Percentiles rank a stretch among this genome's conserved stretches.
Evolutionary conservation across 1,284 basidiomycete genomes (phyloP).

Genomic region (Hemileia vastatrix): DNA sequence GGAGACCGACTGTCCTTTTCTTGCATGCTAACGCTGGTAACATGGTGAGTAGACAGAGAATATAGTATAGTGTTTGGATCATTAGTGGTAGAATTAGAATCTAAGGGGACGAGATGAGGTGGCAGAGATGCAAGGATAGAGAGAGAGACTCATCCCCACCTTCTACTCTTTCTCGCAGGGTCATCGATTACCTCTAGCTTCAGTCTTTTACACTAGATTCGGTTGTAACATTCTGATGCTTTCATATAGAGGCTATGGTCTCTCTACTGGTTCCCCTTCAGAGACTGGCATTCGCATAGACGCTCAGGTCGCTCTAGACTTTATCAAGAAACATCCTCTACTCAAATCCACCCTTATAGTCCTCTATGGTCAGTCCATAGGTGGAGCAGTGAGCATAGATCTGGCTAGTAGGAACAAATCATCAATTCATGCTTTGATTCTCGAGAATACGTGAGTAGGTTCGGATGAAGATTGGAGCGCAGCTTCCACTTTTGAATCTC

Average conservation of each 20-base stretch:
- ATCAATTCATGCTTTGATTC: slow-evolving; percentile 12
- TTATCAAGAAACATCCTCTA: slow-evolving; percentile 1
- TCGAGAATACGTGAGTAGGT: slow-evolving; percentile 22
- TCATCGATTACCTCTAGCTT: slow-evolving; percentile 16
- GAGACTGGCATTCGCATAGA: slow-evolving; percentile 18
- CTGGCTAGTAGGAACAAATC: not conserved
- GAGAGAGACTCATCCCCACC: not conserved
- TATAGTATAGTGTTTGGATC: no score
- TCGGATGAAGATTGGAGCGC: not conserved
- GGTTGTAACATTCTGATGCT: slow-evolving; percentile 9
- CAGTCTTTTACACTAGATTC: slow-evolving; percentile 1
- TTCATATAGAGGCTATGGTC: slow-evolving; percentile 22
- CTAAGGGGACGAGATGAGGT: no score
- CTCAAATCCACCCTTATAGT: not conserved
- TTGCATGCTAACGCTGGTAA: slow-evolving; percentile 19
- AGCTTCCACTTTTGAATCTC: not conserved
- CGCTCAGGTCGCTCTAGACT: slow-evolving; percentile 8
- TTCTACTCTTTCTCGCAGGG: not conserved
- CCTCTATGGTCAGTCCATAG: slow-evolving; percentile 18
- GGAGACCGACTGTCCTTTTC: slow-evolving; percentile 22
- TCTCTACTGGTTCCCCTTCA: slow-evolving; percentile 4
- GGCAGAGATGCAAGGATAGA: no score
- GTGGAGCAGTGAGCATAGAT: slow-evolving; percentile 12
- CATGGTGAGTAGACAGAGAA: slow-evolving; percentile 9
- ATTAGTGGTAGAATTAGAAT: no score